These are phyloP conservation scores for Scytalidium lignicola DNA, from an alignment of 2,329 filamentous ascomycete species.

Conservation along the genomic window DNA sequence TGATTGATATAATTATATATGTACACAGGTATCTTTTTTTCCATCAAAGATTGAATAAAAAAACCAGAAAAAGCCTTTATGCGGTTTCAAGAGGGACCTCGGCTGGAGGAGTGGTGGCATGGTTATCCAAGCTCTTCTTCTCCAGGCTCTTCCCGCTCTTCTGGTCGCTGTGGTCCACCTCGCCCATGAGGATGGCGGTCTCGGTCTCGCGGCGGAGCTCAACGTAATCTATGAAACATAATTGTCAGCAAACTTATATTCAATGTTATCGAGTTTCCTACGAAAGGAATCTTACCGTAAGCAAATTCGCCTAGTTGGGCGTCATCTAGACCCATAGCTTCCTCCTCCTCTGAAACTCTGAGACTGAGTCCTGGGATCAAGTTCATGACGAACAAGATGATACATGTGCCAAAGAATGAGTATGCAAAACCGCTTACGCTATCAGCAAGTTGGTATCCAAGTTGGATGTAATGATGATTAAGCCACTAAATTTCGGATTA, in stretches of 20 bases:
- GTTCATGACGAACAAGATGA: slow-evolving; percentile 75
- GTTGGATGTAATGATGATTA: slow-evolving; percentile 74
- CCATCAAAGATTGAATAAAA: no score
- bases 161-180: background rate
- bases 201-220: background rate
- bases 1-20: background rate
- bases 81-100: background rate
- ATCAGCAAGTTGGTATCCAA: slow-evolving; percentile 79
- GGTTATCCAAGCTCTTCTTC: background rate
- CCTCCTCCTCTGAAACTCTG: slow-evolving; percentile 35
- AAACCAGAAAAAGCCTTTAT: background rate
- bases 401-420: slow-evolving; percentile 68
- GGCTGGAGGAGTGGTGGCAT: background rate
- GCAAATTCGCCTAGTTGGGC: slow-evolving; percentile 87
- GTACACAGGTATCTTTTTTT: background rate
- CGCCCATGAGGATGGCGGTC: background rate
- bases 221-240: background rate
- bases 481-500: slow-evolving; percentile 48
- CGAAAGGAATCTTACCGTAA: slow-evolving; percentile 48
- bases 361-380: slow-evolving; percentile 69
- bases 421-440: slow-evolving; percentile 69
- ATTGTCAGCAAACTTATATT: no score
- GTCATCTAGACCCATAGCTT: slow-evolving; percentile 78
- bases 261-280: no score
- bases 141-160: background rate